Evolutionary conservation across 129 eudicot genomes (phyloP).

Genomic region (Daucus carota): DNA sequence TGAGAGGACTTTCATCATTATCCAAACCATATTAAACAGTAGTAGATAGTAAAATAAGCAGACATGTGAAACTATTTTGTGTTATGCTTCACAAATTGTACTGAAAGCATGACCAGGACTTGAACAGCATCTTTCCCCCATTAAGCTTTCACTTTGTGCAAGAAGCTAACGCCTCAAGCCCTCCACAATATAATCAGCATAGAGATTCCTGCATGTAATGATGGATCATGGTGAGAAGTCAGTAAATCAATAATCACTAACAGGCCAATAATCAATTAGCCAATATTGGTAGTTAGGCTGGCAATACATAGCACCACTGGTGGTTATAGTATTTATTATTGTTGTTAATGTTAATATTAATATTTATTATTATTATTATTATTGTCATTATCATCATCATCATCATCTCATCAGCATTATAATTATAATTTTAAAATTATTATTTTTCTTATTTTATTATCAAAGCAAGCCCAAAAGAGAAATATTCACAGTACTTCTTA

Average conservation of each 20-base stretch:
- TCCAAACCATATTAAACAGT: background rate
- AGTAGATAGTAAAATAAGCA: constrained; percentile 3
- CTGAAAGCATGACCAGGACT: background rate
- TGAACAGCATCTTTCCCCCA: constrained; percentile 7
- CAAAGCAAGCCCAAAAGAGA: background rate
- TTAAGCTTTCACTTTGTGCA: background rate
- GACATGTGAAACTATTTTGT: background rate
- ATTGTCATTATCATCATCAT: no score
- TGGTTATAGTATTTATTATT: no score
- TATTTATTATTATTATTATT: no score
- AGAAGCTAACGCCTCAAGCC: constrained; percentile 56
- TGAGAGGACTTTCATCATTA: background rate
- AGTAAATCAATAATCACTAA: no score
- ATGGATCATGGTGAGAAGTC: background rate
- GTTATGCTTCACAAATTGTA: background rate
- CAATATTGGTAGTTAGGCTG: no score
- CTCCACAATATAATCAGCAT: constrained; percentile 84
- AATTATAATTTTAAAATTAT: no score
- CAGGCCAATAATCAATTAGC: no score
- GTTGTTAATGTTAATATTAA: no score
- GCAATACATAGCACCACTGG: no score
- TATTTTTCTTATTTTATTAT: no score
- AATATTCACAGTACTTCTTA: background rate
- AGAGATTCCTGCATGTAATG: constrained; percentile 52
- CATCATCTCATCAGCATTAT: no score